Base-by-base conservation (phyloP, 75 land plant species). In the Cryptomeria japonica region DNA sequence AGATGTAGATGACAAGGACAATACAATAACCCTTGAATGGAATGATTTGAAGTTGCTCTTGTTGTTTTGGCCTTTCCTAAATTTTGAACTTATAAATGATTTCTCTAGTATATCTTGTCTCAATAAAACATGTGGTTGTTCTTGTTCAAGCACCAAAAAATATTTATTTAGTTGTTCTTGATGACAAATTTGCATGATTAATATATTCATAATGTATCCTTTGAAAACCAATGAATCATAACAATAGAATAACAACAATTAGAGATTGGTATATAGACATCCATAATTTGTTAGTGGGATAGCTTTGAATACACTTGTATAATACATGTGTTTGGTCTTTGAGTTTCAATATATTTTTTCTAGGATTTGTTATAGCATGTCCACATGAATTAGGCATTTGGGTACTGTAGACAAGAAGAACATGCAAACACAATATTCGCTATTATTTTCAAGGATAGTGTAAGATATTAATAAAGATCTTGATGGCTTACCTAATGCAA, bases 1-100 rank as follows among this genome's bases (percentile, higher is more conserved):
- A 98, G 96, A 32, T 97, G 99, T 83, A 93, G 93, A 86, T 92
- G 68, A 86, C 61, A 32, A 13, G 83, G 31, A 75, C 38, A 75
- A 13, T 75, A 34, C 37, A 75, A 14, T 13, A 32, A 34, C 77
- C 32, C 77, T 75, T 75, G 16, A 75, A 32, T 34, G 0, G 77
- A 75, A 34, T 75, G 37, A 75, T 75, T 12, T 75, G 38, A 75
- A 75, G 77, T 75, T 75, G 37, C 38, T 75, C 37, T 11, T 75
- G 14, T 75, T 75, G 77, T 31, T 75, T 75, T 75, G 38, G 14
- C 77, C 37, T 75, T 32, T 12, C 13, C 37, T 32, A 5, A 44
- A 44, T 75, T 75, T 75, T 34, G 77, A 75, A 75, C 77, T 75
- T 75, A 1, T 75, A 31, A 12, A 32, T 75, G 16, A 32, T 75